These are phyloP conservation scores for Hirschfeldia incana DNA, from an alignment of 345 rosid species.

Conservation along the genomic window DNA sequence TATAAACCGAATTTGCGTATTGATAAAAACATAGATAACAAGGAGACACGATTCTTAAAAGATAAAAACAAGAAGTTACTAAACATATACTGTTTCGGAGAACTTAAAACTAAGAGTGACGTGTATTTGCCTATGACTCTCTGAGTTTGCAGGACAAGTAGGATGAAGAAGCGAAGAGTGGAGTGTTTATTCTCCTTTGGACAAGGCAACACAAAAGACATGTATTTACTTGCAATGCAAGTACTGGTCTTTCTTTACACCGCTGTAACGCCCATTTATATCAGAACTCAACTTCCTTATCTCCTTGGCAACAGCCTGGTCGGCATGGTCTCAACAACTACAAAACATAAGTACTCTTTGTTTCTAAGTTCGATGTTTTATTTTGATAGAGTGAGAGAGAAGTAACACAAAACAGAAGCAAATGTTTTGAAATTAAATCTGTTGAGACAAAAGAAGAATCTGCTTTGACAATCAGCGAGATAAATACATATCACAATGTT, in stretches of 20 bases:
- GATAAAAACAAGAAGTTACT: neutral
- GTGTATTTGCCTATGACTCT: too few species aligned
- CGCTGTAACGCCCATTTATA: too few species aligned
- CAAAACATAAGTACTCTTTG: neutral
- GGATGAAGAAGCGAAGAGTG: neutral
- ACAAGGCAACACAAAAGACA: neutral
- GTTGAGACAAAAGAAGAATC: too few species aligned
- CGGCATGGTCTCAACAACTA: neutral
- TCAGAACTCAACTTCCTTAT: neutral
- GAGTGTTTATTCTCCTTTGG: neutral
- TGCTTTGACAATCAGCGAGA: too few species aligned
- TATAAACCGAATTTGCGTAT: neutral
- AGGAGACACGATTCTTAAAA: neutral
- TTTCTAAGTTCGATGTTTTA: neutral
- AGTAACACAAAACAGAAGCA: neutral
- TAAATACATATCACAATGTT: too few species aligned
- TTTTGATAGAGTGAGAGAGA: neutral
- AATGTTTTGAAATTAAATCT: too few species aligned
- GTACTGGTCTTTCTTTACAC: too few species aligned
- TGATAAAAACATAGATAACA: neutral
- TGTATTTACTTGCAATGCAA: neutral
- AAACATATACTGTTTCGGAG: neutral
- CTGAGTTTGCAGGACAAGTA: too few species aligned
- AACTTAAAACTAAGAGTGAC: too few species aligned
- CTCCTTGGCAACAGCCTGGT: neutral